Evolutionary conservation across 495 filamentous ascomycete species (phyloP), one percentile per base, ranked within the genome.

Genomic region (Hypoxylon perforatum): DNA sequence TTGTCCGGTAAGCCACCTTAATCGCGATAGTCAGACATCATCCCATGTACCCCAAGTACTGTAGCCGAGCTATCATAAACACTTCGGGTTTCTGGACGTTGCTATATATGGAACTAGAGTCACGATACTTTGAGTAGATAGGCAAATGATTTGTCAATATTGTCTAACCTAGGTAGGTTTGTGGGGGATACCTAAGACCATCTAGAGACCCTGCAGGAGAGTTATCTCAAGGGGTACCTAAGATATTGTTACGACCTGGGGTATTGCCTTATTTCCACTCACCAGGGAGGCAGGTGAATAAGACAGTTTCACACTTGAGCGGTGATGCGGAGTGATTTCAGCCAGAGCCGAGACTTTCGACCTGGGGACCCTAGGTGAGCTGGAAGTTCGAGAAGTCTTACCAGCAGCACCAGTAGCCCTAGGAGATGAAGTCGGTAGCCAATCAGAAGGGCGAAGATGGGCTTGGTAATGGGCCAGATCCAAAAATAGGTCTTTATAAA

Each of bases 401-500:
- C 65, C 49, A 54, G 58, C 46, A 68, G 54, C 54, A 63, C 65
- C 49, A 54, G 58, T 41, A 68, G 54, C 54, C 65, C 54, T 68
- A 63, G 39, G 50, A 59, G 49, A 18, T 45, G 36, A 10, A 23
- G 28, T 55, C 38, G 60, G 65, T 69, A 65, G 57, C 66, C 66
- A 69, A 69, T 69, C 4, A 61, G 57, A 57, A 52, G 44, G 19
- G 2, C 12, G 1, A 25, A 53, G 18, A 23, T 0, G 38, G 17
- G 44, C 66, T 69, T 69, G 57, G 66, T 65, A 69, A 69, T 59
- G 39, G 30, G 19, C n/a, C 33, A 21, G 19, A 18, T 7, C 61
- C 56, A 69, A 69, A 69, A 69, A 69, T 69, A 69, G 66, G 41
- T 28, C 28, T 69, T n/a, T 69, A 69, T 42, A 61, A 69, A 64